phyloP scores from a whole-genome alignment of 2,329 filamentous ascomycete genomes.

The Sporothrix inflata region DNA sequence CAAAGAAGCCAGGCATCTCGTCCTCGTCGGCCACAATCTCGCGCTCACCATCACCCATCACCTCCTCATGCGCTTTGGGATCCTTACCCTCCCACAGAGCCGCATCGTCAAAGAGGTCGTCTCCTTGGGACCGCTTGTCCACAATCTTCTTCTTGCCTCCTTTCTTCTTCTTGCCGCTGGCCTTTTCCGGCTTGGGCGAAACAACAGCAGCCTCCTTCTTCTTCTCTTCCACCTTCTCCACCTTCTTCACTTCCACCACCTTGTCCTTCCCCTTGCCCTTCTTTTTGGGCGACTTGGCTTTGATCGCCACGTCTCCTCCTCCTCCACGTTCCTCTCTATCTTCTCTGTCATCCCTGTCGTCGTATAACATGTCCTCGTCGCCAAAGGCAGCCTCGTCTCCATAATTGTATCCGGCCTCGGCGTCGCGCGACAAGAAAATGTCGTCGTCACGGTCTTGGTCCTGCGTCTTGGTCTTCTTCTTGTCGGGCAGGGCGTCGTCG shows the following conservation, averaged over 20 bases:
- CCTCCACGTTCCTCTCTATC: not conserved
- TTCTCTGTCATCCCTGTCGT: not conserved
- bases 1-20: conserved; percentile 20
- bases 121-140: conserved; percentile 46
- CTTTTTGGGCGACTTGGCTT: conserved; percentile 15
- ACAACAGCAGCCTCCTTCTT: not conserved
- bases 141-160: conserved; percentile 43
- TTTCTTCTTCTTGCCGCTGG: conserved; percentile 40
- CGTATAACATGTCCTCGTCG: conserved; percentile 8
- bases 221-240: conserved; percentile 25
- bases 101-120: conserved; percentile 52
- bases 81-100: conserved; percentile 51
- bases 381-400: not conserved
- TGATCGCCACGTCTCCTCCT: not conserved
- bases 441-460: conserved; percentile 2
- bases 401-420: not conserved
- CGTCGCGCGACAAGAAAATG: not conserved
- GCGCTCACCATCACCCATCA: not conserved
- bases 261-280: conserved; percentile 21
- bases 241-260: not conserved
- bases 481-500: conserved; percentile 12
- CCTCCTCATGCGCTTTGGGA: conserved; percentile 40
- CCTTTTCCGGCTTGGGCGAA: conserved; percentile 35
- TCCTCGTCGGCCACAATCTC: conserved; percentile 15
- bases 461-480: conserved; percentile 19